Conservation (phyloP, 495 filamentous ascomycete genomes). For the Talaromyces borbonicus region DNA sequence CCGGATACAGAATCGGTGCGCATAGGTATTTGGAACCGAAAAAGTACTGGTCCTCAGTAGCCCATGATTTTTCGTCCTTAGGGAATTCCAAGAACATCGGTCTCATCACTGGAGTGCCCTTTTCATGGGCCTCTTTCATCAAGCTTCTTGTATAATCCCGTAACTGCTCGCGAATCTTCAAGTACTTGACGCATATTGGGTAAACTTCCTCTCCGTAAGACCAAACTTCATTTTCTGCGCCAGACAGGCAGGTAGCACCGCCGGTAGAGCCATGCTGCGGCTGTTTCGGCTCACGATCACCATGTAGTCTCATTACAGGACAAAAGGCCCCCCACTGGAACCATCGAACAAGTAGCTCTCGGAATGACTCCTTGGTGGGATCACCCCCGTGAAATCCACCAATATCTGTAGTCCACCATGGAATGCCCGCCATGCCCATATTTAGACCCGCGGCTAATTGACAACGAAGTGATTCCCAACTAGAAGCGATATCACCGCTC, state of each 20-base stretch:
- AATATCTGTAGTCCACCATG: conserved; percentile 53
- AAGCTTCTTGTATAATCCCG: conserved; percentile 39
- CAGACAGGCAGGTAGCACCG: conserved; percentile 23
- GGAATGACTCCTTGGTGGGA: conserved; percentile 39
- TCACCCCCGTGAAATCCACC: conserved; percentile 51
- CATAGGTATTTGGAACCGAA: conserved; percentile 44
- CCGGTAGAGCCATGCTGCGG: conserved; percentile 23
- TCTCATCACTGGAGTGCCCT: conserved; percentile 45
- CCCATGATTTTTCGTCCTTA: conserved; percentile 35
- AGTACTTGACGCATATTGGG: conserved; percentile 45
- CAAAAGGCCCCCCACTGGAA: conserved; percentile 54
- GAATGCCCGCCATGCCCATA: conserved; percentile 47
- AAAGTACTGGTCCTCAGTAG: conserved; percentile 44
- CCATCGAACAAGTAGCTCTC: conserved; percentile 50
- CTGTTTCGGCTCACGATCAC: conserved; percentile 45
- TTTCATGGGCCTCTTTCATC: conserved; percentile 46
- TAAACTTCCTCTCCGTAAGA: conserved; percentile 46
- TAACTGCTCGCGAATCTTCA: conserved; percentile 41
- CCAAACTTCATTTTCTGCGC: conserved; percentile 50
- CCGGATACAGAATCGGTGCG: conserved; percentile 37
- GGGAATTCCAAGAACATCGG: conserved; percentile 50
- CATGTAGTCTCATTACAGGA: conserved; percentile 50
- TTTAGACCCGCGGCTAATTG: conserved; percentile 48
- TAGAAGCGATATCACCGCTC: conserved; percentile 49
- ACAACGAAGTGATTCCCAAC: conserved; percentile 42